Evolutionary conservation across 805 yeast species (phyloP), one percentile per base, ranked within the genome.

Genomic region (Suhomyces xylopsoci): DNA sequence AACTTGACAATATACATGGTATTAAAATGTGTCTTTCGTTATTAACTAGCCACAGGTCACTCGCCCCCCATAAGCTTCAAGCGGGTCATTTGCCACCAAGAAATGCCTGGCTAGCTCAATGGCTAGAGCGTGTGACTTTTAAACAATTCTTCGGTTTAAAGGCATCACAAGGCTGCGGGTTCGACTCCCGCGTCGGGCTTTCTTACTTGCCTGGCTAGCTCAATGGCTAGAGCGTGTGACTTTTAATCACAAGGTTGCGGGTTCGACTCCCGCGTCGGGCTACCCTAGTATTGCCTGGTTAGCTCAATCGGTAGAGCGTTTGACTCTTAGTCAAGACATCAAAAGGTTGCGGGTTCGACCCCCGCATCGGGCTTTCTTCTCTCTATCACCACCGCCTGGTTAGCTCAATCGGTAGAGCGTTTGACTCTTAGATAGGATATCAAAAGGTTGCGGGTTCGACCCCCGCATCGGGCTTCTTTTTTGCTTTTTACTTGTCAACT

Each of bases 251-350:
- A 48, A 48, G 51, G 51, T 28, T 48, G 34, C 51, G 51, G 51
- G 51, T 48, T 48, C 50, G 51, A 48, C 51, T 45, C 51, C 51
- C 51, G 51, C 44, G 41, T 48, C 50, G 50, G 50, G 50, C 50
- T 47, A n/a, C 7, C 7, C 19, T 15, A 9, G 10, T 12, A 30
- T 30, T 12, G 54, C 54, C 54, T 51, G 54, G 54, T 49, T 52
- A 49, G 52, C 51, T 52, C 55, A 52, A 52, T 52, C 52, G 52
- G 50, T 52, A 52, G 55, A 52, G 58, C 56, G 58, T 56, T 53
- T 56, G 58, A 56, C 53, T 32, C 17, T 32, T 32, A 32, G 17
- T 5, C 17, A 38, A 17, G 42, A 19, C 7, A 38, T 38, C 42
- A 38, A 15, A 38, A 38, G 42, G 42, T 17, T 38, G 42, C 42